Percentiles rank a stretch among this genome's conserved stretches.
These are phyloP conservation scores for Pythium plurisporium DNA, from an alignment of 352 stramenopile genomes.

Conservation along the genomic window DNA sequence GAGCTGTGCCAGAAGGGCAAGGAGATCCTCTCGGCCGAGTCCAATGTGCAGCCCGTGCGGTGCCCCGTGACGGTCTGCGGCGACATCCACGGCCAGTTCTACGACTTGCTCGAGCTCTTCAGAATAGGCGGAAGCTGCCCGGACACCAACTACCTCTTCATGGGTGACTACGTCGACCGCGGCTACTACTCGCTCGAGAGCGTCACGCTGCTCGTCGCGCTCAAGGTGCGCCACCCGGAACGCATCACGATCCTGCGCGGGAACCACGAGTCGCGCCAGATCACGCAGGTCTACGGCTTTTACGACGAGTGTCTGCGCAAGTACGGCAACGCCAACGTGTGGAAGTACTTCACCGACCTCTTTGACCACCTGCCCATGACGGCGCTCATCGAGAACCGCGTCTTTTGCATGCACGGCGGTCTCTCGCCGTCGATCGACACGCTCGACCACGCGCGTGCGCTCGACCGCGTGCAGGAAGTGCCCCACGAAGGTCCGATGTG, in stretches of 20 bases:
- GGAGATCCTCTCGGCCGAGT: slow-evolving; percentile 96
- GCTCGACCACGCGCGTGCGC: slow-evolving; percentile 91
- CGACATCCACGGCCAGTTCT: slow-evolving; percentile 62
- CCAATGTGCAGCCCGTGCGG: slow-evolving; percentile 95
- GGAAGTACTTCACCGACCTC: slow-evolving; percentile 82
- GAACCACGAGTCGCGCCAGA: slow-evolving; percentile 97
- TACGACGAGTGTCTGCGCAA: slow-evolving; percentile 99
- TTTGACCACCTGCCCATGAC: slow-evolving; percentile 97
- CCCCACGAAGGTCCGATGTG: slow-evolving; percentile 98
- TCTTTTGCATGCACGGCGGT: slow-evolving; percentile 86
- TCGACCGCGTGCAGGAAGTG: slow-evolving; percentile 95
- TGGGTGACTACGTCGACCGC: slow-evolving; percentile 99
- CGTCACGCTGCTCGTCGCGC: slow-evolving; percentile 87
- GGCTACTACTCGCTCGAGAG: slow-evolving; percentile 96
- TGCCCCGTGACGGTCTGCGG: slow-evolving; percentile 96
- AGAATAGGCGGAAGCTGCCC: slow-evolving; percentile 83
- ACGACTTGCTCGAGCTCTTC: slow-evolving; percentile 66
- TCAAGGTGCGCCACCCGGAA: slow-evolving; percentile 94
- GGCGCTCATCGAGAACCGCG: slow-evolving; percentile 92
- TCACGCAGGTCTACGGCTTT: slow-evolving; percentile 96
- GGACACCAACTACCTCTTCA: slow-evolving; percentile 98
- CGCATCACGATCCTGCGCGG: slow-evolving; percentile 88
- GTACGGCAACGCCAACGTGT: slow-evolving; percentile 91
- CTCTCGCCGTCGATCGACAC: slow-evolving; percentile 87
- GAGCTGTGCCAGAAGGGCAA: slow-evolving; percentile 93